These are phyloP conservation scores for Keqinozyma sinolaborantium DNA, from an alignment of 1,139 yeast species.

Conservation along the genomic window DNA sequence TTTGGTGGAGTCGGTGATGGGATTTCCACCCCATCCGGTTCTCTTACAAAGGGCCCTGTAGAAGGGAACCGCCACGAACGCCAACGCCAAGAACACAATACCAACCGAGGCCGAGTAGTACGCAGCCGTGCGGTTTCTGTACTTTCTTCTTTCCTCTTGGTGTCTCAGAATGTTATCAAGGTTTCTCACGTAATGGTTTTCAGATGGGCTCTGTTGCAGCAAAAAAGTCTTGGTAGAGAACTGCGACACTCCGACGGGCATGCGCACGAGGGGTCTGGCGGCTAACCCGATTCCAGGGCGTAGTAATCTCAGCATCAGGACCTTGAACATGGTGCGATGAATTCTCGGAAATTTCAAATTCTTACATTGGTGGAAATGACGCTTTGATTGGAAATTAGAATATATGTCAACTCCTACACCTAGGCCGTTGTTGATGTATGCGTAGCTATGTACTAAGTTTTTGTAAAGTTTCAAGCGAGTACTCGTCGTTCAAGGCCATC, in stretches of 20 bases:
- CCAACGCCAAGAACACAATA: constrained; percentile 69
- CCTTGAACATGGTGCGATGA: background rate
- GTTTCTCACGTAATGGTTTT: constrained; percentile 12
- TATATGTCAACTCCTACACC: no score
- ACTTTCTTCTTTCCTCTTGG: constrained; percentile 28
- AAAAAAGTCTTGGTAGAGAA: background rate
- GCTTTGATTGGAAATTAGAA: no score
- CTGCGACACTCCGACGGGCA: no score
- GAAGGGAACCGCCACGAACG: constrained; percentile 91
- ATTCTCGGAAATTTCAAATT: background rate
- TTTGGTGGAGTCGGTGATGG: constrained; percentile 76
- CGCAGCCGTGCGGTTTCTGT: constrained; percentile 50
- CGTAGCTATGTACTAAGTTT: constrained; percentile 1
- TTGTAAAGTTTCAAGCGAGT: constrained; percentile 29
- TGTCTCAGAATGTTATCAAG: constrained; percentile 14
- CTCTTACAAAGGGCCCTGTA: constrained; percentile 90
- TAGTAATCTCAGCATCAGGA: no score
- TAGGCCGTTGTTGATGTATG: no score
- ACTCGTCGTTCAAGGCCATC: constrained; percentile 26
- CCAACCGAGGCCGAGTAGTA: constrained; percentile 73
- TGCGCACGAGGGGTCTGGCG: no score
- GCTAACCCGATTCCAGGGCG: no score
- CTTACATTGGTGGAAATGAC: background rate
- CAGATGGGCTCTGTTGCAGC: background rate
- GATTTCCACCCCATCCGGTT: constrained; percentile 95